Percentiles rank a stretch among this genome's conserved stretches.
Conservation (phyloP, 2,329 filamentous ascomycete genomes). For the Trichocomaceae sp. region DNA sequence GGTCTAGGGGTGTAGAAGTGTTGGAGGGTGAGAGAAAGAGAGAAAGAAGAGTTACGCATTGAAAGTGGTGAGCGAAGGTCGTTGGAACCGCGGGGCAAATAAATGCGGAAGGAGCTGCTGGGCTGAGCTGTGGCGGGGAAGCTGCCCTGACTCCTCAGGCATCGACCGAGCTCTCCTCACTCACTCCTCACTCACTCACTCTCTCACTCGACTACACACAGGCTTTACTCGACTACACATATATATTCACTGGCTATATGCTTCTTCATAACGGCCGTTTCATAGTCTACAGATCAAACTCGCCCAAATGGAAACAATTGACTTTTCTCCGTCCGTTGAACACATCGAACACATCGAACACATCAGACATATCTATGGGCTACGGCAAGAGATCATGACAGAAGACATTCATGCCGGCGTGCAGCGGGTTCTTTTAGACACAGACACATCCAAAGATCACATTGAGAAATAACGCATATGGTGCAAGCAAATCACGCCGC, state of each 20-base stretch:
- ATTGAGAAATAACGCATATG: not conserved
- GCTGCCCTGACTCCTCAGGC: not conserved
- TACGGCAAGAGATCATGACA: not conserved
- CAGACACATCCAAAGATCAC: not conserved
- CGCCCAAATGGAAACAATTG: not conserved
- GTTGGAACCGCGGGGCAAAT: conserved; percentile 6
- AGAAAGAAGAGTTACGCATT: too few relatives aligned
- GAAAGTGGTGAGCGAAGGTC: not conserved
- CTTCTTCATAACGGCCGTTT: not conserved
- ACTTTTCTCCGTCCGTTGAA: not conserved
- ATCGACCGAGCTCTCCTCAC: too few relatives aligned
- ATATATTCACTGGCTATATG: too few relatives aligned
- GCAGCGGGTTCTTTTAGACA: not conserved
- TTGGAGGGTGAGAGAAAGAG: too few relatives aligned
- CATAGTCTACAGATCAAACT: not conserved
- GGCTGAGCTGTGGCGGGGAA: conserved; percentile 9
- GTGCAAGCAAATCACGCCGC: conserved; percentile 10
- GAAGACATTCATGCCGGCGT: not conserved
- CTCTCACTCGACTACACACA: too few relatives aligned
- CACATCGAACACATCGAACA: not conserved
- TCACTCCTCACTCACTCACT: too few relatives aligned
- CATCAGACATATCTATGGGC: not conserved
- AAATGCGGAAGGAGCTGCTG: conserved; percentile 10
- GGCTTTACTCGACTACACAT: too few relatives aligned
- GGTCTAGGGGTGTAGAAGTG: not conserved